These are phyloP conservation scores for Paramecium octaurelia DNA, from an alignment of 73 alveolate species.

Conservation along the genomic window DNA sequence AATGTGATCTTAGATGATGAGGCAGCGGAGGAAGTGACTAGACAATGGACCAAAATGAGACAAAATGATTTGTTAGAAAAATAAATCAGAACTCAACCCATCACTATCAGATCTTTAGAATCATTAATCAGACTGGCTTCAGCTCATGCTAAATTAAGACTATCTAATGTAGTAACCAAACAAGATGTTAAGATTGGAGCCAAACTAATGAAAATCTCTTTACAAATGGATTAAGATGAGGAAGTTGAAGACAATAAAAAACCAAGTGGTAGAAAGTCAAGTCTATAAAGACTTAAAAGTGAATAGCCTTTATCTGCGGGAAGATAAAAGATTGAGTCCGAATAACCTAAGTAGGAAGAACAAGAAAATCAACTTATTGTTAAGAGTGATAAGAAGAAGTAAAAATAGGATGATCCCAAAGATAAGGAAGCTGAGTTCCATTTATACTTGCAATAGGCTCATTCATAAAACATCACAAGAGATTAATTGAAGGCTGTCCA, in stretches of 20 bases:
- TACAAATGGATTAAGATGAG: background rate
- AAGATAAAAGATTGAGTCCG: background rate
- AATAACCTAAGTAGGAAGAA: conserved; percentile 6
- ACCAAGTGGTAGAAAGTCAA: background rate
- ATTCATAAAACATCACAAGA: background rate
- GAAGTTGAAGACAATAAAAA: conserved; percentile 15
- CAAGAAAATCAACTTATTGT: conserved; percentile 2
- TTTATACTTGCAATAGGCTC: background rate
- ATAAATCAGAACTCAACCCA: conserved; percentile 78
- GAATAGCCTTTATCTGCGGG: background rate
- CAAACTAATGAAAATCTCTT: background rate
- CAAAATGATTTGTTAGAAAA: conserved; percentile 75
- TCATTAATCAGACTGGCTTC: conserved; percentile 93
- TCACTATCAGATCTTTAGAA: conserved; percentile 96
- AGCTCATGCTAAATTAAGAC: conserved; percentile 94
- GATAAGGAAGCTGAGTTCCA: conserved; percentile 21
- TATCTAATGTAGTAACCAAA: conserved; percentile 72
- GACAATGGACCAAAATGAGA: conserved; percentile 84
- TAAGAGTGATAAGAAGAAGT: conserved; percentile 21
- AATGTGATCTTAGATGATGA: conserved; percentile 79
- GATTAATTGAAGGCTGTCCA: conserved; percentile 17
- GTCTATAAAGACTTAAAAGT: background rate
- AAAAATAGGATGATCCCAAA: background rate
- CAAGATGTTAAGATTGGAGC: conserved; percentile 83
- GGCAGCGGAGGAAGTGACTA: conserved; percentile 83